These are phyloP conservation scores for Aspergillus neoniger DNA, from an alignment of 2,329 filamentous ascomycete species.

Conservation along the genomic window DNA sequence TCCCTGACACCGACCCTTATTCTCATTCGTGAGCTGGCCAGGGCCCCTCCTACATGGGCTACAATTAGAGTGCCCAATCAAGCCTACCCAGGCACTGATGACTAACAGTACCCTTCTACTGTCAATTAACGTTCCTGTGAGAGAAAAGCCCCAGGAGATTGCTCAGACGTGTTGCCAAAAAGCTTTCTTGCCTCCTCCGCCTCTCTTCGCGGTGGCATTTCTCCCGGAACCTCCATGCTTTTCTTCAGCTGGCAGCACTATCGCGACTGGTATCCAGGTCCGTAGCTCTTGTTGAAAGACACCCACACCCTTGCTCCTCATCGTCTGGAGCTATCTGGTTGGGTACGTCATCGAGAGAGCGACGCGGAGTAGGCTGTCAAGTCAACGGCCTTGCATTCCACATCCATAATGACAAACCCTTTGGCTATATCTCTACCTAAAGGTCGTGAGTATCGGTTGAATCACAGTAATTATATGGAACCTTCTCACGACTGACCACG, in stretches of 20 bases:
- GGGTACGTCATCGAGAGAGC: not conserved
- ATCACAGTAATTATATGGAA: not conserved
- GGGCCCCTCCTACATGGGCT: no score
- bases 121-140: no score
- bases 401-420: not conserved
- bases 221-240: not conserved
- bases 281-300: slow-evolving; percentile 37
- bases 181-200: no score
- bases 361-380: not conserved
- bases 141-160: no score
- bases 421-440: not conserved
- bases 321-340: slow-evolving; percentile 37
- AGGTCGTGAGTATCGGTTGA: not conserved
- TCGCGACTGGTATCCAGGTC: not conserved
- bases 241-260: not conserved
- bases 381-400: not conserved
- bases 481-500: not conserved
- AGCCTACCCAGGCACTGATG: not conserved
- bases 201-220: not conserved
- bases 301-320: slow-evolving; percentile 33
- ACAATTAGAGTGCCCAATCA: no score
- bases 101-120: not conserved
- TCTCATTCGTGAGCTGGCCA: no score
- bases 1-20: no score
- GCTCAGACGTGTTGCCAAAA: not conserved